Evolutionary conservation across 2,329 filamentous ascomycete species (phyloP).

Genomic region (Pezicula radicicola): DNA sequence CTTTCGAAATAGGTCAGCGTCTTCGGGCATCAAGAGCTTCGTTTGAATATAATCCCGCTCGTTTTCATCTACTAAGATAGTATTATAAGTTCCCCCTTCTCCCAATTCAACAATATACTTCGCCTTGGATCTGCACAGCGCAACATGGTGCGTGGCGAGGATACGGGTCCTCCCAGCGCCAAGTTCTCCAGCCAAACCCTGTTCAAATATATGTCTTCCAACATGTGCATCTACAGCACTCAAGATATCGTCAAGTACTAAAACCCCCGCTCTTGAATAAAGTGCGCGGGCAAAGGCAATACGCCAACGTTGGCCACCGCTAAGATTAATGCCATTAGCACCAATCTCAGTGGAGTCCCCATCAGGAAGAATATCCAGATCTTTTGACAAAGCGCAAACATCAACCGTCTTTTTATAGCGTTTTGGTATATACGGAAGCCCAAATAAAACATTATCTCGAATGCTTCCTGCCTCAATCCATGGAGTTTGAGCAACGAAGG

Average conservation of each 20-base stretch:
- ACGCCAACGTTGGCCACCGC: constrained; percentile 80
- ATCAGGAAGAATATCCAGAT: constrained; percentile 72
- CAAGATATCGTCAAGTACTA: constrained; percentile 82
- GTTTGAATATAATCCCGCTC: too few species aligned
- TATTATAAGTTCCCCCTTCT: constrained; percentile 46
- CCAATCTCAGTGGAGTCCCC: constrained; percentile 81
- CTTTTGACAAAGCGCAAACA: constrained; percentile 72
- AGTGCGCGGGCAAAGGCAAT: constrained; percentile 76
- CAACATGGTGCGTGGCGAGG: constrained; percentile 77
- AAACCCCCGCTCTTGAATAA: constrained; percentile 73
- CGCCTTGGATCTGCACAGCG: constrained; percentile 65
- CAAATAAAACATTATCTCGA: constrained; percentile 76
- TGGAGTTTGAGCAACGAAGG: constrained; percentile 75
- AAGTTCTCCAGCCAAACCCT: constrained; percentile 69
- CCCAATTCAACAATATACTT: constrained; percentile 73
- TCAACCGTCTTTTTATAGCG: constrained; percentile 69
- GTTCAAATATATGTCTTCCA: constrained; percentile 74
- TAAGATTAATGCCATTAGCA: constrained; percentile 80
- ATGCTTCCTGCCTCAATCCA: constrained; percentile 85
- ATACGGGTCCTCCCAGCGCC: constrained; percentile 70
- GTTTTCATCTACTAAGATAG: too few species aligned
- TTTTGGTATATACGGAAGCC: constrained; percentile 62
- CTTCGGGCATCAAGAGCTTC: too few species aligned
- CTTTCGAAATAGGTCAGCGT: too few species aligned
- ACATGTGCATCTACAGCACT: constrained; percentile 78